Percentiles rank a stretch among this genome's conserved stretches.
phyloP scores from a whole-genome alignment of 345 rosid species.

The Lepidium africanum region DNA sequence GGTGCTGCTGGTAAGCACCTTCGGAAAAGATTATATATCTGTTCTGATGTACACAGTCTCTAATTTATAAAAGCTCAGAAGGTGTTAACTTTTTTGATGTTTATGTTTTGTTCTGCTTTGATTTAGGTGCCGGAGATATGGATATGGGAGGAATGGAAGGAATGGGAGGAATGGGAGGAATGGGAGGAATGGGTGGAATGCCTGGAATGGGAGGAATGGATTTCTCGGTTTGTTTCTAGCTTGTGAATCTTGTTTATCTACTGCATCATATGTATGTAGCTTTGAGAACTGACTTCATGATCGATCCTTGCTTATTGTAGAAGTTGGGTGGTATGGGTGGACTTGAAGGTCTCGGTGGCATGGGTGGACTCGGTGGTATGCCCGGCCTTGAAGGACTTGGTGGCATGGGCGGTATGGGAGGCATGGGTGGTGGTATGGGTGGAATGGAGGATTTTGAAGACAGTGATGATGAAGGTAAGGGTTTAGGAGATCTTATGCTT shows the following conservation, averaged over 20 bases:
- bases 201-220: slow-evolving; percentile 22
- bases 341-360: slow-evolving; percentile 11
- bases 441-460: slow-evolving; percentile 69
- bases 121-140: slow-evolving; percentile 32
- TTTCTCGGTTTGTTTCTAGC: slow-evolving; percentile 27
- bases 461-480: slow-evolving; percentile 89
- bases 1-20: slow-evolving; percentile 28
- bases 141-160: slow-evolving; percentile 27
- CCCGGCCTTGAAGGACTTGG: slow-evolving; percentile 20
- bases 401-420: slow-evolving; percentile 32
- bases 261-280: background rate
- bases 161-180: slow-evolving; percentile 3
- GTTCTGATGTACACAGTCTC: background rate
- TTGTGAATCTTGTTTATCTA: background rate
- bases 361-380: slow-evolving; percentile 32
- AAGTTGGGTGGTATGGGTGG: slow-evolving; percentile 29
- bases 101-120: slow-evolving; percentile 23
- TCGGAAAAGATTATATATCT: background rate
- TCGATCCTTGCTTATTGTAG: slow-evolving; percentile 12
- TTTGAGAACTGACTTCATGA: background rate
- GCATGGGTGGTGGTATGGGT: slow-evolving; percentile 17
- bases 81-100: background rate
- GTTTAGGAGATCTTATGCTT: background rate
- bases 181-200: slow-evolving; percentile 9
- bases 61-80: background rate